Conservation (phyloP, 2,329 filamentous ascomycete genomes). For the Monilinia fructigena region DNA sequence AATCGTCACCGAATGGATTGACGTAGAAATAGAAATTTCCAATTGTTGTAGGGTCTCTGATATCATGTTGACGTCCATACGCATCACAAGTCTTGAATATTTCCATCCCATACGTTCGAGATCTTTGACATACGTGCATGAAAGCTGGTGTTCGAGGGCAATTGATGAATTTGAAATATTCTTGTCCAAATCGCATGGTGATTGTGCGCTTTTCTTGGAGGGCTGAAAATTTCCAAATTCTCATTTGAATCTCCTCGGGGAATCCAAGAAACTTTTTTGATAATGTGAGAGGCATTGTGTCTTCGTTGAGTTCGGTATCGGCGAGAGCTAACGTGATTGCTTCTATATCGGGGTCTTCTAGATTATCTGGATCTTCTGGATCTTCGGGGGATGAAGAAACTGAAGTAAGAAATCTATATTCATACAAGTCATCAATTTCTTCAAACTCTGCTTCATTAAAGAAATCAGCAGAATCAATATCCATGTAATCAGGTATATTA, state of each 20-base stretch:
- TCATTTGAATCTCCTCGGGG: slow-evolving; percentile 1
- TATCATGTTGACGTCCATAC: not conserved
- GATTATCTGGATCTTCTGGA: too few relatives aligned
- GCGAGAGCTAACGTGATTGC: too few relatives aligned
- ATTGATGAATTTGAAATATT: not conserved
- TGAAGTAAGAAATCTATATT: not conserved
- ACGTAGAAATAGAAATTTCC: not conserved
- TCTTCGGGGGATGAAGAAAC: too few relatives aligned
- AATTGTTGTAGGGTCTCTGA: not conserved
- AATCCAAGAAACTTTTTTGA: not conserved
- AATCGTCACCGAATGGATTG: not conserved
- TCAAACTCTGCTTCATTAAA: too few relatives aligned
- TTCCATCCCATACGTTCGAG: not conserved
- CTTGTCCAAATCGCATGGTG: not conserved
- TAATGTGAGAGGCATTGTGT: not conserved
- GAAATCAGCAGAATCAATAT: not conserved
- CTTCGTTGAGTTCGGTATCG: not conserved
- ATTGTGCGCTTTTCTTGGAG: not conserved
- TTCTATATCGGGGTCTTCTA: not conserved
- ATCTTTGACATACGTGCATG: not conserved
- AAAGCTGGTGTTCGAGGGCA: slow-evolving; percentile 6
- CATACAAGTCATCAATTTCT: not conserved
- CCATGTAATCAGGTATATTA: too few relatives aligned
- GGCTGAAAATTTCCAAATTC: not conserved
- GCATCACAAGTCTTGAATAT: not conserved